Evolutionary conservation across 306 rosid species (phyloP), one percentile per base, ranked within the genome.

Genomic region (Quercus gilva): DNA sequence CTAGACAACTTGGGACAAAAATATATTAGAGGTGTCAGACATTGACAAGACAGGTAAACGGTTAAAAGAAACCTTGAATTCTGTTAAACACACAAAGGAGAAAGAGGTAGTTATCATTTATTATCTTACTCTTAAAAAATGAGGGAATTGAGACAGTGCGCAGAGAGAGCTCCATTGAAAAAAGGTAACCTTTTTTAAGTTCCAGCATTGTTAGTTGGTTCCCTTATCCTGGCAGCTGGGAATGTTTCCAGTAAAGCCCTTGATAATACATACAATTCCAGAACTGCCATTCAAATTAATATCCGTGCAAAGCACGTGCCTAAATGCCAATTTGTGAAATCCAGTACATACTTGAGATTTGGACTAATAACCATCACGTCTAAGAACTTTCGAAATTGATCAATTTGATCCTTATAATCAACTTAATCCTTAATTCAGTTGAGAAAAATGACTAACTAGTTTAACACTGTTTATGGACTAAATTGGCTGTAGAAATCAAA

Each of bases 81-180:
- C 35, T 57, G 29, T 21, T 12, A 25, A 70, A 43, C 11, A 8
- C 45, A 41, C 45, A 41, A 9, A 41, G 28, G 13, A 56, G 37
- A 57, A 67, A 56, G 19, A 41, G 52, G 37, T 35, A 68, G 58
- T 52, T 49, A 1, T 10, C 17, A 49, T 49, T 49, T 49, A 49
- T 49, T 6, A 74, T 55, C 91, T 87, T 81, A 89, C 95, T 67
- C 28, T 81, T 85, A 41, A 92, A 51, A 81, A 85, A 80, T 76
- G 78, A 67, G 70, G 82, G 68, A 77, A 83, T 78, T 71, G 88
- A 74, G 31, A 79, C 45, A 35, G 79, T 83, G 60, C 64, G 84
- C 80, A 85, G 26, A 31, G 87, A 75, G 57, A 82, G 81, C 84
- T 89, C 91, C 98, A 94, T 92, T 79, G 17, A 33, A 68, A 68